phyloP scores from a whole-genome alignment of 768 basidiomycete genomes.

The Lyophyllum decastes region DNA sequence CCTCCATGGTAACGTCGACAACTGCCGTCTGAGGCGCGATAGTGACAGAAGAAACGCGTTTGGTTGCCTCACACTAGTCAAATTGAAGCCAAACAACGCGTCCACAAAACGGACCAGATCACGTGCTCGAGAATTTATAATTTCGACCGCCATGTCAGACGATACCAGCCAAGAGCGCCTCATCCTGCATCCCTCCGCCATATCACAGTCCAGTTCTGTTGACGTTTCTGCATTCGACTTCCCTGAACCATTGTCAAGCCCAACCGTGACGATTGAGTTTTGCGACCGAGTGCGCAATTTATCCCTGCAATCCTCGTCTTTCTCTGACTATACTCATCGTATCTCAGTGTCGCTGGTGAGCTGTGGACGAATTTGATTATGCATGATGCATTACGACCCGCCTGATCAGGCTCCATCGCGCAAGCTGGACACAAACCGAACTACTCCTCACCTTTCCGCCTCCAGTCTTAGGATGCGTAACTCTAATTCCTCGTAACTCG shows the following conservation, averaged over 20 bases:
- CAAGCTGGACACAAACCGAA: slow-evolving; percentile 93
- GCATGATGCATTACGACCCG: slow-evolving; percentile 1
- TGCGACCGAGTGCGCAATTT: slow-evolving; percentile 76
- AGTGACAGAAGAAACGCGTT: slow-evolving; percentile 3
- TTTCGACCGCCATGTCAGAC: not conserved
- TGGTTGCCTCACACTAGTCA: not conserved
- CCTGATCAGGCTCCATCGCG: slow-evolving; percentile 78
- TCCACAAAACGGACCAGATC: slow-evolving; percentile 34
- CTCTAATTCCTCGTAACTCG: slow-evolving; percentile 71
- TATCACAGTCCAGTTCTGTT: slow-evolving; percentile 17
- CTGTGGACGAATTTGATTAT: not conserved
- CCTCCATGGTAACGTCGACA: slow-evolving; percentile 16
- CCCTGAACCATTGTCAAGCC: slow-evolving; percentile 41
- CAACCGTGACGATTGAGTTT: slow-evolving; percentile 84
- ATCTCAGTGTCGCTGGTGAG: slow-evolving; percentile 78
- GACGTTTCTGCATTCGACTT: slow-evolving; percentile 59
- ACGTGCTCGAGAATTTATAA: slow-evolving; percentile 26
- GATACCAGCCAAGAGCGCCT: slow-evolving; percentile 1
- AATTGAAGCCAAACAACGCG: slow-evolving; percentile 48
- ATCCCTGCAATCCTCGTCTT: not conserved
- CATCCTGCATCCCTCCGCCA: not conserved
- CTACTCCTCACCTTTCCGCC: slow-evolving; percentile 89
- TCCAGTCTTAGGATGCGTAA: slow-evolving; percentile 65
- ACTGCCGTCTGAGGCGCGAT: slow-evolving; percentile 2
- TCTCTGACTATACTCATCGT: not conserved